phyloP scores from a whole-genome alignment of 2,329 filamentous ascomycete species.

The Venturia carpophila region DNA sequence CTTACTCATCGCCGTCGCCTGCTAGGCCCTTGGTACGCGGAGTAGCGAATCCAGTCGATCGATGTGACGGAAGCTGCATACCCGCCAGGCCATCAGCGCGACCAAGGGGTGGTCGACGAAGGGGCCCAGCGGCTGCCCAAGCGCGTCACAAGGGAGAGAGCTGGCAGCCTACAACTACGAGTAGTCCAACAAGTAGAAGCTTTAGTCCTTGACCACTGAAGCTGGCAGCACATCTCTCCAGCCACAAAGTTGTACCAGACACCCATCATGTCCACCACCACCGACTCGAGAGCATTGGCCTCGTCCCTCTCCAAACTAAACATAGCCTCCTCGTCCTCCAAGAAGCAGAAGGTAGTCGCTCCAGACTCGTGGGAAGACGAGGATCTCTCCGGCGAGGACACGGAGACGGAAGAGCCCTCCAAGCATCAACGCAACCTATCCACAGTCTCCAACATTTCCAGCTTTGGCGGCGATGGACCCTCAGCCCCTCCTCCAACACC shows the following conservation, averaged over 20 bases:
- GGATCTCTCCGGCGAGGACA: conserved; percentile 36
- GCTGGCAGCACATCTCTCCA: not conserved
- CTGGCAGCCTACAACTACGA: not conserved
- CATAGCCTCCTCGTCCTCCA: not conserved
- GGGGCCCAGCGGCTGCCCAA: not conserved
- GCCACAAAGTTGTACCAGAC: not conserved
- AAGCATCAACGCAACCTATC: conserved; percentile 29
- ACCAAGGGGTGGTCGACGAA: not conserved
- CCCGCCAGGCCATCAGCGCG: not conserved
- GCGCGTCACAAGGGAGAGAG: conserved; percentile 3
- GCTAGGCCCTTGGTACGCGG: not conserved
- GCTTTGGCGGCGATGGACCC: conserved; percentile 29
- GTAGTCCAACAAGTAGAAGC: not conserved
- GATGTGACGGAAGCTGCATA: conserved; percentile 6
- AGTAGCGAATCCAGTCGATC: conserved; percentile 1
- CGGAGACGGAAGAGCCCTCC: conserved; percentile 27
- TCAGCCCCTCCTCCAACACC: conserved; percentile 20
- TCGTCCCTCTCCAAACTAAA: conserved; percentile 24
- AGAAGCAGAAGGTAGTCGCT: conserved; percentile 2
- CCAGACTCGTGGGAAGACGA: conserved; percentile 74
- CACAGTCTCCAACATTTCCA: conserved; percentile 54
- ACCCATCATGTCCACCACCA: not conserved
- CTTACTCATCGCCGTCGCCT: not conserved
- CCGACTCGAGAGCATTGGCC: conserved; percentile 6
- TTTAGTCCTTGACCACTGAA: not conserved